Conservation (phyloP, 1,284 basidiomycete species). For the Prillingera fragicola region DNA sequence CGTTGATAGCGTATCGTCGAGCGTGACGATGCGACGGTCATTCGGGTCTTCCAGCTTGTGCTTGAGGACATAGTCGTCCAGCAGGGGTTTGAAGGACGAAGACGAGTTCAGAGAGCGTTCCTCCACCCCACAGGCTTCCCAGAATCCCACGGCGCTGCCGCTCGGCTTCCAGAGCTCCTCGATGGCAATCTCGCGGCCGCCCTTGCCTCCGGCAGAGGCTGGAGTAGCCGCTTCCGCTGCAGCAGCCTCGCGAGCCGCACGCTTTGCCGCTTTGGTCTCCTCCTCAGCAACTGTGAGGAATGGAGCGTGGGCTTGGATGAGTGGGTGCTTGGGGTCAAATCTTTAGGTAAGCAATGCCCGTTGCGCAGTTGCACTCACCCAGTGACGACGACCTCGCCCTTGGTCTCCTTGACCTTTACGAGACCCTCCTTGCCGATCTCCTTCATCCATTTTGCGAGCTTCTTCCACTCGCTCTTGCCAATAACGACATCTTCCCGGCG, state of each 20-base stretch:
- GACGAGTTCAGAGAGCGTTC: constrained; percentile 26
- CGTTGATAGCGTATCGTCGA: constrained; percentile 55
- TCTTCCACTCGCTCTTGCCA: constrained; percentile 58
- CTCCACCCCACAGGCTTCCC: constrained; percentile 56
- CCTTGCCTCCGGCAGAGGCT: constrained; percentile 18
- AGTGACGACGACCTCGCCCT: constrained; percentile 51
- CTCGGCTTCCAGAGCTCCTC: constrained; percentile 71
- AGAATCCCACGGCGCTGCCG: constrained; percentile 55
- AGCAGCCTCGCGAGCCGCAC: constrained; percentile 48
- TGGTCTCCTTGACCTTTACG: constrained; percentile 65
- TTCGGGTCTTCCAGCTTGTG: constrained; percentile 61
- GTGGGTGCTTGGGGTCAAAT: constrained; percentile 59
- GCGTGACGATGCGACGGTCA: constrained; percentile 64
- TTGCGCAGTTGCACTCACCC: constrained; percentile 27
- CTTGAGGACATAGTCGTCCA: constrained; percentile 60
- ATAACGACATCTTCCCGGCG: constrained; percentile 57
- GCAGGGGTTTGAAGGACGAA: constrained; percentile 50
- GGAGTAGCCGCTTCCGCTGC: constrained; percentile 47
- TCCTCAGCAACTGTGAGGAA: constrained; percentile 62
- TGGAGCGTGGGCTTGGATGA: constrained; percentile 53
- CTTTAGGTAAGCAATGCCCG: constrained; percentile 50
- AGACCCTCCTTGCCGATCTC: constrained; percentile 64
- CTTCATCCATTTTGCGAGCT: constrained; percentile 72
- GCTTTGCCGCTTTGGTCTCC: constrained; percentile 49
- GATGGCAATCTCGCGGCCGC: constrained; percentile 46